Base-by-base conservation (phyloP, 768 basidiomycete genomes). In the Xerocomellus dryophilus region DNA sequence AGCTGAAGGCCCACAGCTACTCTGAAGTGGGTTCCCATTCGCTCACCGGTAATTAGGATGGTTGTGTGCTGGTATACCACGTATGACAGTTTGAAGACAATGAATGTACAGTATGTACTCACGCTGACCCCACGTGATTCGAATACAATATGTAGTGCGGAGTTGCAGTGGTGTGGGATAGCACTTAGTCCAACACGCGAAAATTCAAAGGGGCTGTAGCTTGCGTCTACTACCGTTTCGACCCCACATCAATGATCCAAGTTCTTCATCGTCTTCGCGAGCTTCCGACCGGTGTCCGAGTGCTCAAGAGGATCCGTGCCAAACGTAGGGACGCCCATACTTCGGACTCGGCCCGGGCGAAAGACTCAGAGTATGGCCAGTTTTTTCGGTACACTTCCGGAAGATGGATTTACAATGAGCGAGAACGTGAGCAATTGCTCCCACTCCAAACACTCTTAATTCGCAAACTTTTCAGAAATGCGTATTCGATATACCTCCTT, bases 331-430 rank as follows among this genome's bases (percentile, higher is more conserved):
- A 15, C 8, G 14, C 18, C 21, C 23, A 11, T 10, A 7, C 8
- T 23, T 34, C 10, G 15, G 17, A 35, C 32, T 9, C 9, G 15
- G 17, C 6, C 14, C 20, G 3, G n/a, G 27, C 18, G 15, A 17
- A 47, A n/a, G 45, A 21, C 21, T 20, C 17, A 6, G 15, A 43
- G 10, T 21, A 31, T 17, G 39, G 40, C 21, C 46, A 43, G 3
- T 38, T 39, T 32, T 55, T 55, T 20, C 36, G 38, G 14, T 44
- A 52, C 43, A 53, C 36, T 11, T 53, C 36, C 7, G 54, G 54
- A 43, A 39, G 54, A 35, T 55, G 54, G 54, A 45, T 55, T 20
- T 55, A 55, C 50, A 53, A 55, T 14, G 54, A 55, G 1, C 54
- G 18, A 27, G 31, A 55, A 40, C 54, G 54, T 55, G 50, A 40